Base-by-base conservation (phyloP, 192 early-diverging fungal species). In the Podila clonocystis region DNA sequence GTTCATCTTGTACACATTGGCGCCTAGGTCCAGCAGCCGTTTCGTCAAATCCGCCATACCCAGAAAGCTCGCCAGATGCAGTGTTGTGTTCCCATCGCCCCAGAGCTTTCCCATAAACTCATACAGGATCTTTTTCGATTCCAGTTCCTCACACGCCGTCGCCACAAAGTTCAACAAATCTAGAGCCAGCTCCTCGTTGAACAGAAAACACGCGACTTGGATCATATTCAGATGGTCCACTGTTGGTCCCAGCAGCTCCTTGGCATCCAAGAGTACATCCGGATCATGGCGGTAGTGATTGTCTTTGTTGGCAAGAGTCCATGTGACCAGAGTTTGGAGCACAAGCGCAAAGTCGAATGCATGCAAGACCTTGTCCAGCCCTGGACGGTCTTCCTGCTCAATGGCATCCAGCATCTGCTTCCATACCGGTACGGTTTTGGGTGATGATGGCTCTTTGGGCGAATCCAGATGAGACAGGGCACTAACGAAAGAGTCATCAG, bases 81-180 rank as follows among this genome's bases (percentile, higher is more conserved):
- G 70, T 3, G 88, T 84, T 0, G 90, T 91, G 77, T 92, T 92
- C 5, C 91, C 90, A 67, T 90, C 85, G 33, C 91, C 91, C 90
- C 90, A 92, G 36, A 90, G 77, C 63, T 87, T 85, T 50, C 90
- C 90, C 88, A 92, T 89, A 60, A 92, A 91, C 68, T 91, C 90
- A 60, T 85, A 90, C 3, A 92, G 84, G 22, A 91, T 86, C 63
- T 91, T 90, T 59, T 86, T 85, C 3, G 89, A 87, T 58, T 88
- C 87, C 28, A 91, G 85, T 58, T 90, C 89, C 20, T 90, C 86
- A 0, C 89, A 90, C 2, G 80, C 75, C 22, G 67, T 79, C 33
- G 70, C 74, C 17, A 92, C 89, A 70, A 91, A 92, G 24, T 91
- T 83, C 31, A 92, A 68, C 45, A 92, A 69, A 58, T 91, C 90